Evolutionary conservation across 352 stramenopile genomes (phyloP).

Genomic region (Globisporangium cederbergense): DNA sequence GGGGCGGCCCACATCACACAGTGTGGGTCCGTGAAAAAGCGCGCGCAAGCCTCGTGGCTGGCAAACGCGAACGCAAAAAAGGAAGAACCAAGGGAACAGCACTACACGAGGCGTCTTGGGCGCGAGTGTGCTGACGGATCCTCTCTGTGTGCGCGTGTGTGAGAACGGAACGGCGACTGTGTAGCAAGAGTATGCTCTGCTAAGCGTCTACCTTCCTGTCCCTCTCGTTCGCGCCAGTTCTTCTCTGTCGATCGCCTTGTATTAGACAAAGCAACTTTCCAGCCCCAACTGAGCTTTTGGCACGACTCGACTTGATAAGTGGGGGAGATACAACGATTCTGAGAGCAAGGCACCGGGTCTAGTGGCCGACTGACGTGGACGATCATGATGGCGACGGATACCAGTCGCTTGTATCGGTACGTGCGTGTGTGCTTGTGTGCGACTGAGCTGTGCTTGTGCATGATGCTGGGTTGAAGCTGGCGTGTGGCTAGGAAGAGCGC

Average conservation of each 20-base stretch:
- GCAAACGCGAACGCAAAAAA: not conserved
- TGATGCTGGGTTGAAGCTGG: constrained; percentile 8
- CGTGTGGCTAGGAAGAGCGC: constrained; percentile 8
- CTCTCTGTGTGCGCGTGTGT: not conserved
- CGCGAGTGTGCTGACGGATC: not conserved
- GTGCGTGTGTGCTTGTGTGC: constrained; percentile 10
- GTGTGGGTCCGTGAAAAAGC: not conserved
- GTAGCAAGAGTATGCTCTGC: constrained; percentile 16
- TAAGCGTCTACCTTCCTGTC: constrained; percentile 6
- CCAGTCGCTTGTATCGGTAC: constrained; percentile 36
- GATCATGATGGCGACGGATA: constrained; percentile 19
- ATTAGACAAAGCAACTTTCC: not conserved
- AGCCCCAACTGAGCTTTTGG: not conserved
- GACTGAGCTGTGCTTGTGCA: not conserved
- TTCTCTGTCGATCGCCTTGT: not conserved
- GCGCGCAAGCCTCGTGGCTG: not conserved
- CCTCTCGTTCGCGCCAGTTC: not conserved
- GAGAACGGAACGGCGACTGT: not conserved
- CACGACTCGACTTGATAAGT: not conserved
- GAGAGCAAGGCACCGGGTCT: not conserved
- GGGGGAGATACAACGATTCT: not conserved
- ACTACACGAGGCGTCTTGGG: not conserved
- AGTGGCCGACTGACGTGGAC: not conserved
- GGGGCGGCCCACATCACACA: not conserved
- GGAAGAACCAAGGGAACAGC: not conserved